phyloP scores from a whole-genome alignment of 768 basidiomycete species.

The Porpolomopsis calyptriformis region DNA sequence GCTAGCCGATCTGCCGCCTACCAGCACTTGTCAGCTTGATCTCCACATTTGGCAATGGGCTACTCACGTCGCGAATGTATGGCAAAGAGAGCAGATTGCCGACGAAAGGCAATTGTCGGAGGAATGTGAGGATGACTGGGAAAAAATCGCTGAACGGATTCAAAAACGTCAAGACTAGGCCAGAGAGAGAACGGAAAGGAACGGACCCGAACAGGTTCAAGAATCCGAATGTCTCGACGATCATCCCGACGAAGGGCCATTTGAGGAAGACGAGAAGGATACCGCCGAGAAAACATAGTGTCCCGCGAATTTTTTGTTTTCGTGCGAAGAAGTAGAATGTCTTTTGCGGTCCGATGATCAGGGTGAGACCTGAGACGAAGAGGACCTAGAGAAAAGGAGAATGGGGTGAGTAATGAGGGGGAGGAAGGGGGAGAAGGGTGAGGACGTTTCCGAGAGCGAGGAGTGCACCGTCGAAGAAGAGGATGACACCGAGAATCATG shows the following conservation, averaged over 20 bases:
- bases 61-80: constrained; percentile 64
- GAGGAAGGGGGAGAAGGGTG: background rate
- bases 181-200: constrained; percentile 3
- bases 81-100: constrained; percentile 81
- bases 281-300: constrained; percentile 78
- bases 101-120: constrained; percentile 87
- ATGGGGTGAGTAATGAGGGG: background rate
- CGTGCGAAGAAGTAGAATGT: constrained; percentile 98
- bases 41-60: constrained; percentile 1
- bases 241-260: constrained; percentile 88
- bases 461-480: constrained; percentile 93
- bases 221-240: constrained; percentile 95
- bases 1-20: constrained; percentile 73
- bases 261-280: constrained; percentile 90
- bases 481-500: constrained; percentile 91
- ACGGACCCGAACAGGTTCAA: constrained; percentile 90
- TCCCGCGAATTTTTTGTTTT: constrained; percentile 88
- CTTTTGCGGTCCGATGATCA: constrained; percentile 95
- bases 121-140: constrained; percentile 95
- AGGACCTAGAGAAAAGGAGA: constrained; percentile 56
- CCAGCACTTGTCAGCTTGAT: no score
- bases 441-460: constrained; percentile 92
- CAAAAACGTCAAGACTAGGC: constrained; percentile 2
- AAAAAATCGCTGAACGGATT: constrained; percentile 77
- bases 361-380: constrained; percentile 86